Percentiles rank a stretch among this genome's conserved stretches.
phyloP scores from a whole-genome alignment of 192 early-diverging fungal species.

The Entophlyctis helioformis region DNA sequence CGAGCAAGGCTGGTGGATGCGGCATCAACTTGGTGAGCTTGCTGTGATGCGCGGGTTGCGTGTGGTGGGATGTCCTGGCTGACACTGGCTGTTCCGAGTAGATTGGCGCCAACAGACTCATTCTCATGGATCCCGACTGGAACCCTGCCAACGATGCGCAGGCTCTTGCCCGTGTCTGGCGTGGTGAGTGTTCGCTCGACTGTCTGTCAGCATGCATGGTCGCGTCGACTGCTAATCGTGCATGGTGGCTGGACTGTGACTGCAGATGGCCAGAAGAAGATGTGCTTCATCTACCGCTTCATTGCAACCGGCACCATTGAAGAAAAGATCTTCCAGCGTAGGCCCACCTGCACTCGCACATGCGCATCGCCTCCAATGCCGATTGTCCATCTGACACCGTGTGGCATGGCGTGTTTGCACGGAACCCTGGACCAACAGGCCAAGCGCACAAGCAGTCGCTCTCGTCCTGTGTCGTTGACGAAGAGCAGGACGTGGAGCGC shows the following conservation, averaged over 20 bases:
- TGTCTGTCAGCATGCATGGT: no score
- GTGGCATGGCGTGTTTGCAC: no score
- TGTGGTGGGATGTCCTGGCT: background rate
- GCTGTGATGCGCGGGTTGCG: background rate
- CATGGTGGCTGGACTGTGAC: no score
- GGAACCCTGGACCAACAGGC: conserved; percentile 14
- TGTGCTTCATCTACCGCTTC: conserved; percentile 95
- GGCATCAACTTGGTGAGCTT: conserved; percentile 72
- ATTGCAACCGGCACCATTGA: conserved; percentile 97
- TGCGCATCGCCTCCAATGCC: no score
- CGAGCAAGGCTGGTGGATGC: conserved; percentile 97
- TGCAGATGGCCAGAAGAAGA: conserved; percentile 49
- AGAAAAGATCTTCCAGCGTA: conserved; percentile 98
- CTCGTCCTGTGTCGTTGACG: conserved; percentile 89
- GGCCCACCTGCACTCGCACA: no score
- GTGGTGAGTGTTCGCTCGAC: conserved; percentile 8
- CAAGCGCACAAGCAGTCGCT: conserved; percentile 66
- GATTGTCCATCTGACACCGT: no score
- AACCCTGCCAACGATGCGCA: conserved; percentile 97
- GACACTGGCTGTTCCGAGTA: background rate
- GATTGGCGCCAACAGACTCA: conserved; percentile 93
- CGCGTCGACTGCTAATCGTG: no score
- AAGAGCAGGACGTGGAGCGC: conserved; percentile 79
- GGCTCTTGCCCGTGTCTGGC: conserved; percentile 23
- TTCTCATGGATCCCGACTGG: conserved; percentile 90